These are phyloP conservation scores for Epichloe baconii DNA, from an alignment of 2,329 filamentous ascomycete species.

Conservation along the genomic window DNA sequence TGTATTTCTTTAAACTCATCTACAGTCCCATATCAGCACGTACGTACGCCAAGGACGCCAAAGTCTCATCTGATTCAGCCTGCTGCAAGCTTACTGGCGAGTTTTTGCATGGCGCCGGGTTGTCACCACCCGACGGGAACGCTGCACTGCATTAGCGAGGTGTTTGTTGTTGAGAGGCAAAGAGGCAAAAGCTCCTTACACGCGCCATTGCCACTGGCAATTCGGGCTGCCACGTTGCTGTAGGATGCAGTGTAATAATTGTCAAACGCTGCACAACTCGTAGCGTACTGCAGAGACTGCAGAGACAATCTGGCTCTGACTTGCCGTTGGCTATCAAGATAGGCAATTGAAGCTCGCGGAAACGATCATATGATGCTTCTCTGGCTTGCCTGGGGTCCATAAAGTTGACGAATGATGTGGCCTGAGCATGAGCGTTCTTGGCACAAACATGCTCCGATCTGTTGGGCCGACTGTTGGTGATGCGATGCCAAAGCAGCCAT, in stretches of 20 bases:
- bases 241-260: neutral
- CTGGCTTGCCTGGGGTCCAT: constrained; percentile 20
- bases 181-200: neutral
- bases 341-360: constrained; percentile 21
- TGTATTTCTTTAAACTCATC: neutral
- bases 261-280: neutral
- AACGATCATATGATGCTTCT: constrained; percentile 21
- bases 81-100: neutral
- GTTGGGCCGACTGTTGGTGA: constrained; percentile 14
- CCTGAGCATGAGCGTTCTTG: constrained; percentile 17
- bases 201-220: neutral
- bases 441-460: constrained; percentile 15
- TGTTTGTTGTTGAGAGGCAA: neutral
- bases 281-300: neutral
- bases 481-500: constrained; percentile 23
- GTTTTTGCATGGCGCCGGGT: neutral
- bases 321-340: constrained; percentile 27
- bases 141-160: neutral
- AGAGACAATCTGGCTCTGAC: constrained; percentile 4
- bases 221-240: constrained; percentile 5
- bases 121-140: constrained; percentile 1
- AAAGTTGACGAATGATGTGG: constrained; percentile 21
- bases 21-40: neutral
- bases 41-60: neutral
- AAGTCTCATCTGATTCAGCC: neutral